Evolutionary conservation across 2,329 filamentous ascomycete species (phyloP).

Genomic region (Xylaria sp.): DNA sequence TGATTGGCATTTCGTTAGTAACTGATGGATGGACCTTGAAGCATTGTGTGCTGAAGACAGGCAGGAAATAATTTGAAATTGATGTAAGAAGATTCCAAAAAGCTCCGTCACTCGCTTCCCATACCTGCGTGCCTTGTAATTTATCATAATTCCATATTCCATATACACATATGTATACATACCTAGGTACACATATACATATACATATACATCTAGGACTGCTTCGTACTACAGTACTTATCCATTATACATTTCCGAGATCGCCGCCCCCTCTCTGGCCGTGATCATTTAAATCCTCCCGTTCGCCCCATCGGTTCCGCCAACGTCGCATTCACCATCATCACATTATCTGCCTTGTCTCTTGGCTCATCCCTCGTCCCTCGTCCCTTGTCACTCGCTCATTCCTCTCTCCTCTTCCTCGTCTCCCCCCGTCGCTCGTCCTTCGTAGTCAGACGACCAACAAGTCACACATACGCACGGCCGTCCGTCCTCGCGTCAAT

Average conservation of each 20-base stretch:
- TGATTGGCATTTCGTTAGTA: constrained; percentile 1
- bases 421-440: neutral
- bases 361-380: too few species aligned
- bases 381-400: neutral
- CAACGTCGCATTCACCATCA: neutral
- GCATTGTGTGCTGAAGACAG: neutral
- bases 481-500: constrained; percentile 33
- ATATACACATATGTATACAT: too few species aligned
- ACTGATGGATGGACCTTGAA: constrained; percentile 23
- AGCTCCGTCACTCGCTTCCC: neutral
- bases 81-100: constrained; percentile 36
- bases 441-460: neutral
- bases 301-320: neutral
- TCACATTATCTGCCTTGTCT: neutral
- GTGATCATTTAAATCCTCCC: neutral
- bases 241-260: constrained; percentile 7
- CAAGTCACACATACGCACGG: neutral
- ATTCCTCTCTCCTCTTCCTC: neutral
- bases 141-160: neutral
- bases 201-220: too few species aligned
- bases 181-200: too few species aligned
- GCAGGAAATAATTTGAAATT: constrained; percentile 33
- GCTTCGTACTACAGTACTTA: neutral
- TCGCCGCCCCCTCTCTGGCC: constrained; percentile 6
- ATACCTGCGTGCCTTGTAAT: neutral